Conservation (phyloP, 2,329 filamentous ascomycete species). For the Rhynchosporium secalis region DNA sequence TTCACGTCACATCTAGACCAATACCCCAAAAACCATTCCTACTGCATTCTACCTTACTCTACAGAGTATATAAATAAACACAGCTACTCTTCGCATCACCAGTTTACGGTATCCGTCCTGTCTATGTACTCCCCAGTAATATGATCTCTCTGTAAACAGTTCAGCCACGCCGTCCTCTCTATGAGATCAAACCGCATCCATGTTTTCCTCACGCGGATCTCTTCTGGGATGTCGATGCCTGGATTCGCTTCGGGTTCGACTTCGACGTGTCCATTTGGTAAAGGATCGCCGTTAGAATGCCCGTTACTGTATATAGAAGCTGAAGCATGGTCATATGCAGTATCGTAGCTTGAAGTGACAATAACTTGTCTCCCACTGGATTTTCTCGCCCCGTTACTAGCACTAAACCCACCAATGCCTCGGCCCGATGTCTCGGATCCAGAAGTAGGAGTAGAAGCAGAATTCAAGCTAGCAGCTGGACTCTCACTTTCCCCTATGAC, state of each 20-base stretch:
- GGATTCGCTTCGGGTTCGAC: not conserved
- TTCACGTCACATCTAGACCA: too few species aligned
- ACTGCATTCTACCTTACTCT: too few species aligned
- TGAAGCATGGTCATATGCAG: not conserved
- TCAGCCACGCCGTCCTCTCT: slow-evolving; percentile 23
- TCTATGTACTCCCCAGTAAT: slow-evolving; percentile 15
- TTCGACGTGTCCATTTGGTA: not conserved
- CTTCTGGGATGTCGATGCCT: slow-evolving; percentile 21
- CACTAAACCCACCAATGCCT: not conserved
- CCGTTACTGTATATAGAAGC: not conserved
- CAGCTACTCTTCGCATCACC: slow-evolving; percentile 8
- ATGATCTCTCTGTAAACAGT: slow-evolving; percentile 27
- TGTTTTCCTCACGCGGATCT: slow-evolving; percentile 26
- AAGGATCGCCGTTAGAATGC: not conserved
- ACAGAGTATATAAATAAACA: too few species aligned
- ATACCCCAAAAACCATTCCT: too few species aligned
- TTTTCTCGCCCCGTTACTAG: not conserved
- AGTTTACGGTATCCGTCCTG: slow-evolving; percentile 17
- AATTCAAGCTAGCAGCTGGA: not conserved
- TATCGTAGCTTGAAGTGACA: not conserved
- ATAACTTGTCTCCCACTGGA: not conserved
- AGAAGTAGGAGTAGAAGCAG: not conserved
- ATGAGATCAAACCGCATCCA: slow-evolving; percentile 28
- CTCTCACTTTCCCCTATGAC: not conserved
- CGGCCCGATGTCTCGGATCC: not conserved